Percentiles rank a stretch among this genome's conserved stretches.
phyloP scores from a whole-genome alignment of 2,329 filamentous ascomycete species.

The Colletotrichum noveboracense region DNA sequence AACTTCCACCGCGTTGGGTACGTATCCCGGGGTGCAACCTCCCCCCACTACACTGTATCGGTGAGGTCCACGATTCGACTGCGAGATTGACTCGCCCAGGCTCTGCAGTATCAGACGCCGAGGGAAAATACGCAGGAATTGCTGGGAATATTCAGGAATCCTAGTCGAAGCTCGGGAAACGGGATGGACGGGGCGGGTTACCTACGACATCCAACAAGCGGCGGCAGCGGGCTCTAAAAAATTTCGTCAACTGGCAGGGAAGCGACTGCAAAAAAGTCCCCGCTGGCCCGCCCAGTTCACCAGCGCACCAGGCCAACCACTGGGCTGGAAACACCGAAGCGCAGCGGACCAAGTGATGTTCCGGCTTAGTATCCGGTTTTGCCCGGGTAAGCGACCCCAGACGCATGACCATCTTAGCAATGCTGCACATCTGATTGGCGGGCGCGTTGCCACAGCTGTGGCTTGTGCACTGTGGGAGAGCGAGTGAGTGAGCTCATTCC shows the following conservation, averaged over 20 bases:
- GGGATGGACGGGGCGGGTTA: not conserved
- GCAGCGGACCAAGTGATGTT: constrained; percentile 18
- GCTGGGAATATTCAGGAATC: not conserved
- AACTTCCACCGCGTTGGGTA: constrained; percentile 5
- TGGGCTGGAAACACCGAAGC: not conserved
- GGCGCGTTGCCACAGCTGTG: constrained; percentile 33
- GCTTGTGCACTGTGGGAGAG: constrained; percentile 26
- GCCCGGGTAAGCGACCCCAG: constrained; percentile 16
- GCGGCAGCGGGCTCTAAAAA: not conserved
- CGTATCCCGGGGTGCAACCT: not conserved
- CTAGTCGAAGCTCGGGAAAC: not conserved
- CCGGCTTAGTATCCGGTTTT: constrained; percentile 20
- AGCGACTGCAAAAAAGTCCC: not conserved
- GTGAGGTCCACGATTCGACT: not conserved
- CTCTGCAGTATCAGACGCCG: constrained; percentile 8
- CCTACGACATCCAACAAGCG: not conserved
- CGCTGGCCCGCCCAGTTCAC: constrained; percentile 1
- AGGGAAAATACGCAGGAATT: not conserved
- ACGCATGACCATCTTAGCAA: constrained; percentile 17
- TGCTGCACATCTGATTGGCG: constrained; percentile 41
- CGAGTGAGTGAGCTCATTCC: constrained; percentile 33
- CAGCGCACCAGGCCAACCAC: not conserved
- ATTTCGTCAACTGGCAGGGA: not conserved
- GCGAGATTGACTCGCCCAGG: not conserved
- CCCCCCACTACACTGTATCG: not conserved